Base-by-base conservation (phyloP, 129 eudicot species). In the Dittrichia graveolens region DNA sequence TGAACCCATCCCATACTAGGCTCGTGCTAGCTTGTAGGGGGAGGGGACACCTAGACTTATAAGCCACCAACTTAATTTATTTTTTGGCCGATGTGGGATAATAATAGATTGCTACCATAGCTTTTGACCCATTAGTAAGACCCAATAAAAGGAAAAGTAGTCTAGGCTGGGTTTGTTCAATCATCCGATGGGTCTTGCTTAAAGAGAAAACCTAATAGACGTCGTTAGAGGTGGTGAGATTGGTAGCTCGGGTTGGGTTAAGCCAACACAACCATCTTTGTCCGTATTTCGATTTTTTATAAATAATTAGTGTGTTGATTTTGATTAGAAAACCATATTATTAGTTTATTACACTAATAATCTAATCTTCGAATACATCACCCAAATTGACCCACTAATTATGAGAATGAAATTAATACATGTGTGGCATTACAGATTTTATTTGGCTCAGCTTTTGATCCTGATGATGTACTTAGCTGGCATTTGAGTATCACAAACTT, bases 401-500 rank as follows among this genome's bases (percentile, higher is more conserved):
- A 24, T 24, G 31, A 24, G 19, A 60, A 38, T 60, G 65, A 15
- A 59, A 62, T 8, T 50, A 42, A 18, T n/a, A 49, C 35, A 68
- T 16, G 34, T 62, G 39, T n/a, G 37, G 7, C 31, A 4, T 39
- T 39, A 62, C 15, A 8, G 47, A 69, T 77, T 15, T 58, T 13
- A 49, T 24, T 24, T 24, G 31, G 31, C 31, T 24, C 31, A 2
- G 31, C 1, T 24, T 24, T 24, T 24, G 31, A 24, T 24, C 31
- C 31, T 24, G 31, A 24, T 10, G 40, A 67, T 45, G 59, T n/a
- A 40, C 58, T 76, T 18, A 47, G 48, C 57, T 47, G 37, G 39
- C 46, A 67, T 44, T 50, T 77, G 65, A 11, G 10, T 69, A 18
- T 56, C 39, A 5, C 16, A 37, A 19, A 42, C 5, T 52, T 74